These are phyloP conservation scores for Xylaria arbuscula DNA, from an alignment of 2,329 filamentous ascomycete genomes.

Conservation along the genomic window DNA sequence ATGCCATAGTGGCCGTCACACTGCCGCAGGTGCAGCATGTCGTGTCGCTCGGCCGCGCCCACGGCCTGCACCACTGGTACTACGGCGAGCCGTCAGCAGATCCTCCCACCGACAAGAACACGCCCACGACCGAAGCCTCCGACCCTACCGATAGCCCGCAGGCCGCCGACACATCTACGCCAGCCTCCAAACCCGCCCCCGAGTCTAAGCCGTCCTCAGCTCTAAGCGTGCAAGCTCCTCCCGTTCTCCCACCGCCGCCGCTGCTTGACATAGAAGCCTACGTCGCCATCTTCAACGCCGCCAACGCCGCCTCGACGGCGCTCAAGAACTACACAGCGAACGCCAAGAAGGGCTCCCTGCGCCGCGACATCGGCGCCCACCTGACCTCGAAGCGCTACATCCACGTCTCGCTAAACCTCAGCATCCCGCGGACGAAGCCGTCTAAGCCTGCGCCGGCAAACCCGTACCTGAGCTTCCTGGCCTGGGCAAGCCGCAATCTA, in stretches of 20 bases:
- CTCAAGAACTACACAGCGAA: constrained; percentile 67
- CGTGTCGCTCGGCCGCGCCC: constrained; percentile 56
- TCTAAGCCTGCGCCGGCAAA: constrained; percentile 57
- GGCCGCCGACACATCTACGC: no score
- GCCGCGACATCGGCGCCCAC: constrained; percentile 65
- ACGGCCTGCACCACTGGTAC: constrained; percentile 64
- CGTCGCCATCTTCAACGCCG: constrained; percentile 71
- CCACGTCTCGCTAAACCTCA: constrained; percentile 58
- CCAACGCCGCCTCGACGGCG: constrained; percentile 68
- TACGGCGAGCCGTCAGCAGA: constrained; percentile 39
- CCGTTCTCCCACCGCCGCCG: constrained; percentile 60
- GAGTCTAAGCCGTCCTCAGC: constrained; percentile 10
- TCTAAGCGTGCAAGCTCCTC: constrained; percentile 10
- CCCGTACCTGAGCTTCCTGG: constrained; percentile 75
- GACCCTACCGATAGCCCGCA: not conserved
- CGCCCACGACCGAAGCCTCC: constrained; percentile 1
- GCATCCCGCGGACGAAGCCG: constrained; percentile 49
- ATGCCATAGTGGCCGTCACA: constrained; percentile 62
- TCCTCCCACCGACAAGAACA: not conserved
- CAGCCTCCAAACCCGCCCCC: not conserved
- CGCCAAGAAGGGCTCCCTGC: constrained; percentile 68
- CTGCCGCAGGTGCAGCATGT: constrained; percentile 62
- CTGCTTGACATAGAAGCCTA: constrained; percentile 73
- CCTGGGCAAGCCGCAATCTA: constrained; percentile 71
- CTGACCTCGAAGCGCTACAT: constrained; percentile 65